phyloP scores from a whole-genome alignment of 2,329 filamentous ascomycete genomes.

The Fusarium liriodendri region DNA sequence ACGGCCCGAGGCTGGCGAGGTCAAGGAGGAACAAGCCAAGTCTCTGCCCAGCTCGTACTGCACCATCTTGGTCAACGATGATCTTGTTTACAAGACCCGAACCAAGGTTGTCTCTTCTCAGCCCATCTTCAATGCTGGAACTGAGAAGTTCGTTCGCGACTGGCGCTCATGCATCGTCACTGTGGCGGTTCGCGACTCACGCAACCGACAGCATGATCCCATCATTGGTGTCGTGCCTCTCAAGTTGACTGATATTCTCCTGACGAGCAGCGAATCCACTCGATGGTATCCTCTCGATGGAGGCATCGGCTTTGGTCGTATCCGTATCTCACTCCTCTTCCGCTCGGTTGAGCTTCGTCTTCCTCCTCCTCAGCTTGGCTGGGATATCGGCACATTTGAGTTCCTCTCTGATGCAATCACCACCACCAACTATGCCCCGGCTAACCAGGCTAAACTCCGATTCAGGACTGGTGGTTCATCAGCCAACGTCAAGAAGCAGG shows the following conservation, averaged over 20 bases:
- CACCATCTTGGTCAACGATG: constrained; percentile 90
- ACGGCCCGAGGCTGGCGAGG: constrained; percentile 82
- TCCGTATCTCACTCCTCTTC: constrained; percentile 90
- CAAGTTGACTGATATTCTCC: constrained; percentile 87
- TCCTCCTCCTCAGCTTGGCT: constrained; percentile 87
- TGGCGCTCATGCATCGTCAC: constrained; percentile 92
- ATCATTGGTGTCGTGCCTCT: constrained; percentile 93
- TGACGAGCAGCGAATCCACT: constrained; percentile 86
- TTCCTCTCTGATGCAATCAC: constrained; percentile 79
- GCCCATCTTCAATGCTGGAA: constrained; percentile 97
- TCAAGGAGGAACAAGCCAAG: constrained; percentile 84
- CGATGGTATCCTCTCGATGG: constrained; percentile 98
- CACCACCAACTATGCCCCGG: constrained; percentile 70
- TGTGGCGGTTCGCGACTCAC: constrained; percentile 86
- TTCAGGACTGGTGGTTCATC: constrained; percentile 87
- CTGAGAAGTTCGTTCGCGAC: constrained; percentile 91
- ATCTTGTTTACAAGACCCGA: constrained; percentile 92
- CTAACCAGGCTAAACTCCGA: constrained; percentile 78
- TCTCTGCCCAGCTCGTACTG: constrained; percentile 92
- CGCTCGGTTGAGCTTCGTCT: constrained; percentile 87
- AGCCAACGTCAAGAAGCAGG: constrained; percentile 72
- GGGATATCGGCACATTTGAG: constrained; percentile 96
- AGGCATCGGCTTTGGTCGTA: constrained; percentile 89
- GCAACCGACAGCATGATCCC: constrained; percentile 92
- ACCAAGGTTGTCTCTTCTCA: constrained; percentile 93